A percentile compares a stretch with the other conserved stretches of the same genome.
Evolutionary conservation across 345 rosid genomes (phyloP).

Genomic region (Pugionium cornutum): DNA sequence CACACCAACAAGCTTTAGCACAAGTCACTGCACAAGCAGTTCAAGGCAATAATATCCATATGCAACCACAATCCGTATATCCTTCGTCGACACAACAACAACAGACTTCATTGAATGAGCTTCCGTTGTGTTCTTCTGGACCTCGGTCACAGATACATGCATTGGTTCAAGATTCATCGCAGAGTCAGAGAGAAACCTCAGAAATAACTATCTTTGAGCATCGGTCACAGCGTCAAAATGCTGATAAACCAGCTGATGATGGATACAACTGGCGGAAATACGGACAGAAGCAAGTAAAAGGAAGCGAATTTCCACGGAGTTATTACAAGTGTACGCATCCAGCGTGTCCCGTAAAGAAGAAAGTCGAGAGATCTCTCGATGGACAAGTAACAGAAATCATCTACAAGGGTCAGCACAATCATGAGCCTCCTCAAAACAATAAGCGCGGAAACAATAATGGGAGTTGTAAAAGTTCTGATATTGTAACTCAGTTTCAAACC

Average conservation of each 20-base stretch:
- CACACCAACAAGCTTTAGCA: constrained; percentile 80
- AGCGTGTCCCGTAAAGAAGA: constrained; percentile 79
- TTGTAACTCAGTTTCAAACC: constrained; percentile 19
- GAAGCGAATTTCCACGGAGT: constrained; percentile 58
- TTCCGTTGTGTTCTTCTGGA: constrained; percentile 35
- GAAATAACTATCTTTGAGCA: constrained; percentile 48
- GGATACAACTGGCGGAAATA: constrained; percentile 90
- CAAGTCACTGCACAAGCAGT: constrained; percentile 85
- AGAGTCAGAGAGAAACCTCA: constrained; percentile 39
- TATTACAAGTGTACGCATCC: constrained; percentile 52
- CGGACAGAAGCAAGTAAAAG: constrained; percentile 90
- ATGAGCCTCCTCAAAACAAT: constrained; percentile 59
- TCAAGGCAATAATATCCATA: constrained; percentile 46
- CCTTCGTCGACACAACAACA: constrained; percentile 42
- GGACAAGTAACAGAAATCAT: constrained; percentile 85
- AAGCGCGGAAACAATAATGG: constrained; percentile 59
- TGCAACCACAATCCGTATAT: constrained; percentile 42
- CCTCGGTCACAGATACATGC: constrained; percentile 38
- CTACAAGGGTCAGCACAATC: constrained; percentile 84
- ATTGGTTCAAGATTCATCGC: constrained; percentile 36
- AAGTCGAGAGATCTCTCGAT: constrained; percentile 72
- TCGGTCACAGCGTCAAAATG: constrained; percentile 44
- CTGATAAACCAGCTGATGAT: constrained; percentile 71
- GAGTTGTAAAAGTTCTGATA: constrained; percentile 27
- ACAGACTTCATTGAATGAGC: constrained; percentile 35